Percentiles rank a stretch among this genome's conserved stretches.
Conservation (phyloP, 2,329 filamentous ascomycete genomes). For the Delphinella strobiligena region DNA sequence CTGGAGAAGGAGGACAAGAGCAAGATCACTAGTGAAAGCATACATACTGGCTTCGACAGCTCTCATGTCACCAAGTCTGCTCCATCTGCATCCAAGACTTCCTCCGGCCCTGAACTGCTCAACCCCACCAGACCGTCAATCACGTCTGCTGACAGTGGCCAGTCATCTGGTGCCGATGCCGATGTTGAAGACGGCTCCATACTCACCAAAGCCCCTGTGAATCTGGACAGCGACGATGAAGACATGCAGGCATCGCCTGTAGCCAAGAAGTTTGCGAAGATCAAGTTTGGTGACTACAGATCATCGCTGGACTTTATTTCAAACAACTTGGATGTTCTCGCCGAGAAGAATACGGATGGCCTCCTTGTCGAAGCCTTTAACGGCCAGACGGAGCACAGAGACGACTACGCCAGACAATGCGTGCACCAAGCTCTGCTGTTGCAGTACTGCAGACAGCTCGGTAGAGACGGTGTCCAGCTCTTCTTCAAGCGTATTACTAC, state of each 20-base stretch:
- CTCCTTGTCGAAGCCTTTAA: slow-evolving; percentile 88
- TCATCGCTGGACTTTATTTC: slow-evolving; percentile 64
- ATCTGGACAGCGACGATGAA: slow-evolving; percentile 53
- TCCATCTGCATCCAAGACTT: slow-evolving; percentile 12
- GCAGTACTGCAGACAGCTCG: slow-evolving; percentile 87
- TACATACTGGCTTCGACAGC: slow-evolving; percentile 83
- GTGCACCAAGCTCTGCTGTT: slow-evolving; percentile 87
- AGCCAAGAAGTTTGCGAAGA: slow-evolving; percentile 70
- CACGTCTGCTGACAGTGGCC: slow-evolving; percentile 27
- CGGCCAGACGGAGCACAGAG: slow-evolving; percentile 60
- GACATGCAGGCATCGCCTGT: slow-evolving; percentile 64
- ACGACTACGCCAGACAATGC: slow-evolving; percentile 50
- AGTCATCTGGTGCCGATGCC: slow-evolving; percentile 48
- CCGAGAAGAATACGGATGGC: slow-evolving; percentile 80
- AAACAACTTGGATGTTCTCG: slow-evolving; percentile 64
- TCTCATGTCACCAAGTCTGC: slow-evolving; percentile 58
- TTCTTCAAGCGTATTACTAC: slow-evolving; percentile 97
- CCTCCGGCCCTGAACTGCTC: slow-evolving; percentile 37
- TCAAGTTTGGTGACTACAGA: slow-evolving; percentile 63
- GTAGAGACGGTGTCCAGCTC: slow-evolving; percentile 72
- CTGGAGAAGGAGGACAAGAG: slow-evolving; percentile 72
- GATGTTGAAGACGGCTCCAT: slow-evolving; percentile 44
- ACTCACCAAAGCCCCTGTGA: slow-evolving; percentile 26
- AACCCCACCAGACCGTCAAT: slow-evolving; percentile 47
- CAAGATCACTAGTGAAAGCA: slow-evolving; percentile 88